Base-by-base conservation (phyloP, 2,329 filamentous ascomycete species). In the Aspergillus bombycis region DNA sequence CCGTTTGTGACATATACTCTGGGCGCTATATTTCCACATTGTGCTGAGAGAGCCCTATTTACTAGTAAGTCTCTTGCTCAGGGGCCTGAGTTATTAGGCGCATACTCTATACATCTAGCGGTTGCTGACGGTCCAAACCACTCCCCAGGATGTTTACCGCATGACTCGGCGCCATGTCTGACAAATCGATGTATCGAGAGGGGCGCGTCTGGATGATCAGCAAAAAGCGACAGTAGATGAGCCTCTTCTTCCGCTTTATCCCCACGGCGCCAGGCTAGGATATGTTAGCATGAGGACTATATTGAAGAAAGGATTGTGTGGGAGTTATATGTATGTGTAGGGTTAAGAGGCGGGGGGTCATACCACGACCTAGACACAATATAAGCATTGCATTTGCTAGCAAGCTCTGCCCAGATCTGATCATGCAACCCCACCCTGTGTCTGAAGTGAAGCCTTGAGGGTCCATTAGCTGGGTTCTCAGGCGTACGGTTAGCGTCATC, bases 61-160 rank as follows among this genome's bases (percentile, higher is more conserved):
- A 30, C 12, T 28, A 4, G 26, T 61, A 16, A 32, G 28, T 19
- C 9, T 36, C 23, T 4, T 55, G n/a, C 32, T 55, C 32, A 1
- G n/a, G 11, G 6, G 36, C 3, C 2, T 36, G 11, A 23, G 19
- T 3, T n/a, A 26, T 28, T 53, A 38, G 38, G 4, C 53, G 79
- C 91, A 77, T 81, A 96, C 93, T 95, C 90, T 69, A 99, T 97
- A 77, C 95, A 98, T 62, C 90, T 88, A 54, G 95, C 94, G 11
- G 95, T 96, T 8, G 95, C 95, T 21, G 93, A 97, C n/a, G 95
- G 95, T 0, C 95, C 95, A 79, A 99, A 99, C 95, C 95, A 99
- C 79, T 98, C 93, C 43, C 95, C 95, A 0, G 95, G 95, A 73
- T 96, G 92, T 78, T 97, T 98, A 4, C 93, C 94, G 77, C 95